Evolutionary conservation across 176 grass and related monocot genomes (phyloP), one percentile per base, ranked within the genome.

Genomic region (Olyra latifolia): DNA sequence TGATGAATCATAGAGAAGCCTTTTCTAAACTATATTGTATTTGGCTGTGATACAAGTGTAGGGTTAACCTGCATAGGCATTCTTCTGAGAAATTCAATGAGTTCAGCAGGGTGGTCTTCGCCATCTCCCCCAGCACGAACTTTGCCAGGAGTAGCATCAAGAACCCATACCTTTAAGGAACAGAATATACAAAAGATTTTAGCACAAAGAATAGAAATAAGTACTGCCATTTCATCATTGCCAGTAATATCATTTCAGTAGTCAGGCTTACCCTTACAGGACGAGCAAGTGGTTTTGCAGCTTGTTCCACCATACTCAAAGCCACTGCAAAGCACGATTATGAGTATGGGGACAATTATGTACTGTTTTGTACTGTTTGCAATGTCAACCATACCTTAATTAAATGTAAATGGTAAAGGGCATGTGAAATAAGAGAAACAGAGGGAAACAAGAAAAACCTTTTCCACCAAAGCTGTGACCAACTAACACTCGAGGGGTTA

Each of bases 381-480:
- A 30, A n/a, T 50, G 20, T 54, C 20, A 69, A 76, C 35, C 10
- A 70, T 75, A 28, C 1, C 61, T 84, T n/a, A n/a, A n/a, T n/a
- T n/a, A n/a, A n/a, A 24, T 50, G 14, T 44, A 15, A 35, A 32
- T 58, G 62, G 10, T 70, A 46, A 64, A 78, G 30, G 14, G 19
- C 15, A 52, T 9, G 45, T 32, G 42, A 66, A 39, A 56, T 72
- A 56, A 38, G 67, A 12, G 44, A 68, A 59, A 14, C 2, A n/a
- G 41, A 48, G 50, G 13, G 19, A 65, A 53, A 71, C 52, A 81
- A 57, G 67, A 85, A 22, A 80, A 80, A 99, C 96, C 96, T 95
- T 99, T 99, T 83, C 96, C 96, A 19, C 96, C 96, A 93, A 99
- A 95, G 29, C 90, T 99, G 76, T 99, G 96, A 83, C 92, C 96